Evolutionary conservation across 768 basidiomycete genomes (phyloP).

Genomic region (Boletus rubescentipes): DNA sequence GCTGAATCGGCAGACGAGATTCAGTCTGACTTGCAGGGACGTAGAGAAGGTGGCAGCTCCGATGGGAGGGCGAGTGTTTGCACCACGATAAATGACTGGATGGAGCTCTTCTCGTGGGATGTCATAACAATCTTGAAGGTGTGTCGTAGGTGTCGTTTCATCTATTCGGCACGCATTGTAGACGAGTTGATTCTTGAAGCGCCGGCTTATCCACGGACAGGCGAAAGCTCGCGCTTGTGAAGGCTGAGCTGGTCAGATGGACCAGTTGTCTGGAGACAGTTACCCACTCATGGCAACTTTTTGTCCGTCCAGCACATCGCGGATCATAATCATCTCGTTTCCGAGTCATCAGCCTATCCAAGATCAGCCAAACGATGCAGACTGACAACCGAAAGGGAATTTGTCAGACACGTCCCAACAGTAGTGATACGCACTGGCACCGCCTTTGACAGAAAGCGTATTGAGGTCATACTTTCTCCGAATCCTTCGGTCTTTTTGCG

Average conservation of each 20-base stretch:
- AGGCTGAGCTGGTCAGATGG: no score
- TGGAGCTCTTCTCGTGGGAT: not conserved
- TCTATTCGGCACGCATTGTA: not conserved
- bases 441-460: not conserved
- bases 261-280: not conserved
- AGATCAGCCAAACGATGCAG: not conserved
- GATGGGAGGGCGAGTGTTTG: not conserved
- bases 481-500: not conserved
- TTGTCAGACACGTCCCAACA: not conserved
- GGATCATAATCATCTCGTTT: not conserved
- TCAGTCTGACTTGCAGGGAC: slow-evolving; percentile 86
- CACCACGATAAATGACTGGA: not conserved
- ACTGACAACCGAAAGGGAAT: not conserved
- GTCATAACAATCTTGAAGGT: not conserved
- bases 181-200: not conserved
- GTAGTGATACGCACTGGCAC: not conserved
- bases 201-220: not conserved
- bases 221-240: not conserved
- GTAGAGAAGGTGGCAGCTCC: slow-evolving; percentile 55
- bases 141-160: not conserved
- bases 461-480: not conserved
- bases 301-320: not conserved
- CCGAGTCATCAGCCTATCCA: not conserved
- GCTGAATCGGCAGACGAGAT: slow-evolving; percentile 58
- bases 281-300: no score